These are phyloP conservation scores for Medicago truncatula DNA, from an alignment of 306 rosid genomes.

Conservation along the genomic window MtrunA17r5.0-ANR NC_053046.1:10469501-10470000, in stretches of 20 bases:
- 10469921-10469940: constrained; percentile 68
- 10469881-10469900: constrained; percentile 91
- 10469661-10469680: constrained; percentile 80
- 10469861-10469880: constrained; percentile 65
- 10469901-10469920: constrained; percentile 82
- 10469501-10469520: constrained; percentile 19
- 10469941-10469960: constrained; percentile 57
- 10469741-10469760: constrained; percentile 93
- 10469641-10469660: constrained; percentile 84
- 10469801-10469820: constrained; percentile 78
- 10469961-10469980: constrained; percentile 57
- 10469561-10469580: constrained; percentile 64
- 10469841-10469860: constrained; percentile 61
- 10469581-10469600: constrained; percentile 84
- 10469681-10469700: constrained; percentile 86
- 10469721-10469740: constrained; percentile 66
- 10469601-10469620: constrained; percentile 83
- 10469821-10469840: constrained; percentile 62
- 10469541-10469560: constrained; percentile 40
- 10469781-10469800: constrained; percentile 59
- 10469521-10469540: background rate
- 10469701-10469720: constrained; percentile 67
- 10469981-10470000: constrained; percentile 38
- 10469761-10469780: constrained; percentile 65
- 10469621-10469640: constrained; percentile 89